Conservation (phyloP, 75 land plant species). For the Cunninghamia lanceolata region DNA sequence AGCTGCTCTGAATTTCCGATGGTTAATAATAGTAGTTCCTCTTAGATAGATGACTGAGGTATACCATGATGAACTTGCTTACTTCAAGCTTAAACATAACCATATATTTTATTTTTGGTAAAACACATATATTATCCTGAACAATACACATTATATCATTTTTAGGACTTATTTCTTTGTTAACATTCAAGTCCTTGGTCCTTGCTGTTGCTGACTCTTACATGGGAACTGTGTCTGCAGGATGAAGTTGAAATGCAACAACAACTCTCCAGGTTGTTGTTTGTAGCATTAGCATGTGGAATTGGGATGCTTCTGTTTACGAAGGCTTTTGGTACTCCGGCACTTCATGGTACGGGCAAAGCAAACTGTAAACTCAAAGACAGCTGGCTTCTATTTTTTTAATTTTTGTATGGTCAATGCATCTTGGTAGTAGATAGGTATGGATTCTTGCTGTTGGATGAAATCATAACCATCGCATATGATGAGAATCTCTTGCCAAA, state of each 20-base stretch:
- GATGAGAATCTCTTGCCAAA: not conserved
- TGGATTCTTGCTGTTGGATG: not conserved
- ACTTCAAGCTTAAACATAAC: not conserved
- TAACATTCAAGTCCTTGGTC: not conserved
- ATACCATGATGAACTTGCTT: not conserved
- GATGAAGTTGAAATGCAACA: conserved; percentile 71
- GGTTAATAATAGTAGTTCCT: not conserved
- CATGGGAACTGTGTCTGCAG: conserved; percentile 33
- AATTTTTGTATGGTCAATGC: not conserved
- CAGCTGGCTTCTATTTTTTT: not conserved
- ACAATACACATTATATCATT: not conserved
- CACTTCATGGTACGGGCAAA: conserved; percentile 56
- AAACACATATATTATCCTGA: conserved; percentile 1
- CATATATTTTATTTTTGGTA: not conserved
- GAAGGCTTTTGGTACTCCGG: conserved; percentile 37
- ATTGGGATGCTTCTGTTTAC: conserved; percentile 71
- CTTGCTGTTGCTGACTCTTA: not conserved
- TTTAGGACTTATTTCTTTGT: not conserved
- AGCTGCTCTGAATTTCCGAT: not conserved
- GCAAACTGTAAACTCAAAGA: not conserved
- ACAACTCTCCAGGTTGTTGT: conserved; percentile 82
- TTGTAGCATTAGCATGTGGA: conserved; percentile 75
- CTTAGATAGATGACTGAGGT: not conserved
- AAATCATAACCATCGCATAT: not conserved
- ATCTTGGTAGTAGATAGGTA: not conserved